Base-by-base conservation (phyloP, 345 rosid genomes). In the Lepidium aucheri region DNA sequence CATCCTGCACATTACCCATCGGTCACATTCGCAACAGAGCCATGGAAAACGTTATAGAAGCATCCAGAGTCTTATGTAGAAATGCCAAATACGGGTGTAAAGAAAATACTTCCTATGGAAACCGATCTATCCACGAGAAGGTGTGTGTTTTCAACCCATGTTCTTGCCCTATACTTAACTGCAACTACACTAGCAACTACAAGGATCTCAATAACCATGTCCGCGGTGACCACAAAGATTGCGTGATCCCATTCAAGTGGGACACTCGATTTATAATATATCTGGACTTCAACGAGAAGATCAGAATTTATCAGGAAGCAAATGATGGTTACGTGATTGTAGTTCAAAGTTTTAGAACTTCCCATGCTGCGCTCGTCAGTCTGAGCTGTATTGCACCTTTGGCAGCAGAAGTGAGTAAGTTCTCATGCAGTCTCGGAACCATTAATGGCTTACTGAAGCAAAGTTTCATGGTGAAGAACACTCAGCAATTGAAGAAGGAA, bases 21-120 rank as follows among this genome's bases (percentile, higher is more conserved):
- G 84, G 90, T 20, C 74, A 81, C 65, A 80, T 50, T 61, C 85
- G 94, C 3, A 81, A 85, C 67, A 75, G 84, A 55, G 87, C 84
- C 12, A 78, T 82, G 59, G 91, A 85, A 69, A 83, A 80, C 38
- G 80, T 81, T 35, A 53, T 82, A 18, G 86, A 81, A 62, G 52
- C 89, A 14, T 63, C 74, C 17, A 64, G 71, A 78, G 54, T 77
- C 30, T 32, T 62, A 0, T 89, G 93, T 79, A 74, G 13, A 53
- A 69, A 83, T 57, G 60, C 75, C 3, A 74, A 65, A 36, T 74
- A 79, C 49, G 91, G 88, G n/a, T 89, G 89, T 57, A 33, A 32
- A 35, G 77, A 64, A 63, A 51, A 17, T 6, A 47, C 69, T 33
- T 28, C 51, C 15, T 85, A 71, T 33, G 60, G 69, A 41, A 63